Percentiles rank a stretch among this genome's conserved stretches.
phyloP scores from a whole-genome alignment of 2,329 filamentous ascomycete genomes.

The Alternaria dauci region DNA sequence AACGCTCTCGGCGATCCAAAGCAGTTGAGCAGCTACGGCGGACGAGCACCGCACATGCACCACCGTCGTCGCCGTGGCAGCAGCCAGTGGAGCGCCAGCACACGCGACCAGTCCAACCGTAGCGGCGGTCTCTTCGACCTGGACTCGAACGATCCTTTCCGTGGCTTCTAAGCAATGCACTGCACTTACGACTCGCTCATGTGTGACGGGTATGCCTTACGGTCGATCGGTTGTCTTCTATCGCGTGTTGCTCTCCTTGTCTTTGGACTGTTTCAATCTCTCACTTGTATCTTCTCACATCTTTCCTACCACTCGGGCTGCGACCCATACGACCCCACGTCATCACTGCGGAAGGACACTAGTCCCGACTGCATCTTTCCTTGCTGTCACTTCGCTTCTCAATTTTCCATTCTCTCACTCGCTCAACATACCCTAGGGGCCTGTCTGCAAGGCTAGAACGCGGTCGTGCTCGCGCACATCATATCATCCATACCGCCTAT shows the following conservation, averaged over 20 bases:
- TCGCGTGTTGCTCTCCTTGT: conserved; percentile 10
- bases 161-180: conserved; percentile 40
- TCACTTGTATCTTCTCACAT: background rate
- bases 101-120: conserved; percentile 40
- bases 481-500: conserved; percentile 17
- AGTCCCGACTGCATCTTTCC: conserved; percentile 4
- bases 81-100: conserved; percentile 50
- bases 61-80: conserved; percentile 42
- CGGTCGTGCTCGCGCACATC: conserved; percentile 24
- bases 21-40: conserved; percentile 18
- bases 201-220: conserved; percentile 21
- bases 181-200: conserved; percentile 16
- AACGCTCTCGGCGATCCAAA: conserved; percentile 46
- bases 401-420: conserved; percentile 6
- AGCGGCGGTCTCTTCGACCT: conserved; percentile 45
- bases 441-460: conserved; percentile 24
- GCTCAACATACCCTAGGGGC: conserved; percentile 13
- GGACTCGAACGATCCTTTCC: conserved; percentile 48
- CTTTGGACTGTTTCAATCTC: conserved; percentile 2
- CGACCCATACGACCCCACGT: conserved; percentile 11
- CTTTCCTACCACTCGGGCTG: conserved; percentile 5
- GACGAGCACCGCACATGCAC: conserved; percentile 32
- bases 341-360: conserved; percentile 6
- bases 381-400: conserved; percentile 1
- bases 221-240: conserved; percentile 12